A percentile compares a stretch with the other conserved stretches of the same genome.
Evolutionary conservation across 371 early-diverging fungal genomes (phyloP).

Genomic region (Apophysomyces ossiformis): DNA sequence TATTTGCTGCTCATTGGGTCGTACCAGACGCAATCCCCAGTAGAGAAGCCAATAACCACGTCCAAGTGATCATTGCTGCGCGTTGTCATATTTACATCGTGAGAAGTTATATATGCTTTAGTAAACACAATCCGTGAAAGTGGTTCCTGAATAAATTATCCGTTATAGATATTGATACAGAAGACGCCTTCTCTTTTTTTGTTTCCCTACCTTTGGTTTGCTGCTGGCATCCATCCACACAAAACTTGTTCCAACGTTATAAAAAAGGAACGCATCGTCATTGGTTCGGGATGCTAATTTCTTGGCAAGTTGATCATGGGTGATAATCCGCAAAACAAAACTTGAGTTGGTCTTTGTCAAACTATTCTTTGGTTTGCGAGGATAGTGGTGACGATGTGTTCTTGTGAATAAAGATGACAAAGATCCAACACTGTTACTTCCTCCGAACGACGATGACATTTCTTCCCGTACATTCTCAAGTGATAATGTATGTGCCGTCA

Average conservation of each 20-base stretch:
- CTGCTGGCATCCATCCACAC: constrained; percentile 70
- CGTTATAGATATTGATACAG: neutral
- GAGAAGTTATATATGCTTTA: constrained; percentile 84
- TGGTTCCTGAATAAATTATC: constrained; percentile 63
- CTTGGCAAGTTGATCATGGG: constrained; percentile 79
- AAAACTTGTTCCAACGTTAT: constrained; percentile 76
- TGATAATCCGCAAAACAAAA: constrained; percentile 80
- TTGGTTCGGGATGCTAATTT: constrained; percentile 64
- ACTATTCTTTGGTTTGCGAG: constrained; percentile 63
- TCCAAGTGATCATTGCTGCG: constrained; percentile 69
- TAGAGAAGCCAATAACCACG: constrained; percentile 81
- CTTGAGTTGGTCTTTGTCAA: constrained; percentile 69
- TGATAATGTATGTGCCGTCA: constrained; percentile 13
- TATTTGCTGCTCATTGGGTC: constrained; percentile 77
- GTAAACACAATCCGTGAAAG: constrained; percentile 79
- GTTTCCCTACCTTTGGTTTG: constrained; percentile 54
- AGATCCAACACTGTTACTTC: constrained; percentile 24
- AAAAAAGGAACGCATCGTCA: constrained; percentile 74
- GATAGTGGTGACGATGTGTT: constrained; percentile 25
- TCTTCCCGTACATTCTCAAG: constrained; percentile 13
- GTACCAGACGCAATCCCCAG: constrained; percentile 87
- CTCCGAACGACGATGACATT: constrained; percentile 18
- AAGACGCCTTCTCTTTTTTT: neutral
- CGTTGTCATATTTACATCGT: constrained; percentile 83
- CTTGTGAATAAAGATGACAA: constrained; percentile 23